A percentile compares a stretch with the other conserved stretches of the same genome.
Conservation (phyloP, 139 green algal species). For the Coelastrella sp. region DNA sequence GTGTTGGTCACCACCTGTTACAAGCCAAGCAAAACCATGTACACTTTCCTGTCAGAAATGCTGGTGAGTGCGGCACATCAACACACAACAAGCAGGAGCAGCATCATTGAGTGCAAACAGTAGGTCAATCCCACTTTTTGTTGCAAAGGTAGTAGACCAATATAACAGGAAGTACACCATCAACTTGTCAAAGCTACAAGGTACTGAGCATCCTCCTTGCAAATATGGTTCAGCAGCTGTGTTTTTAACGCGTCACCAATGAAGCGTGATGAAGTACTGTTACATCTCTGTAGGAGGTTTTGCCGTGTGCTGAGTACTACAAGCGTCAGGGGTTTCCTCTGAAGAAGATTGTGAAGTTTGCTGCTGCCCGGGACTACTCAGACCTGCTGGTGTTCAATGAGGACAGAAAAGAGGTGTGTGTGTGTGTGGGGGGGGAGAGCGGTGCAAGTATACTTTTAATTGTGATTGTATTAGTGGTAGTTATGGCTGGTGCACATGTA, state of each 20-base stretch:
- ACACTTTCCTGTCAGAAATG: conserved; percentile 87
- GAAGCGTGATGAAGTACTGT: not conserved
- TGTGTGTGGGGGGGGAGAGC: conserved; percentile 83
- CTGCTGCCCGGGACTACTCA: conserved; percentile 77
- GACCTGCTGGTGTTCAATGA: conserved; percentile 95
- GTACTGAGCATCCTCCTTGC: too few relatives aligned
- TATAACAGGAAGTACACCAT: too few relatives aligned
- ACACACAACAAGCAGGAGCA: too few relatives aligned
- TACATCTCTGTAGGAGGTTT: conserved; percentile 58
- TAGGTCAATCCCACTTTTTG: too few relatives aligned
- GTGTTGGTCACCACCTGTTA: conserved; percentile 93
- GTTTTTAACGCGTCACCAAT: not conserved
- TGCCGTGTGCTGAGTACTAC: conserved; percentile 90
- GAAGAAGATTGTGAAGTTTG: conserved; percentile 93
- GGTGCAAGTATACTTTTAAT: too few relatives aligned
- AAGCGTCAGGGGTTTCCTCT: conserved; percentile 85
- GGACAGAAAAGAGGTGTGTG: conserved; percentile 75
- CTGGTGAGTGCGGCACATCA: conserved; percentile 76
- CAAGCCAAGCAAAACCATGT: conserved; percentile 86
- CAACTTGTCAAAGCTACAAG: too few relatives aligned
- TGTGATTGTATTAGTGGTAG: too few relatives aligned
- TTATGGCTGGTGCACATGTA: too few relatives aligned
- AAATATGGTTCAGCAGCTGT: not conserved
- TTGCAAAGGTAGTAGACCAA: too few relatives aligned
- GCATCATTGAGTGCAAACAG: too few relatives aligned